Evolutionary conservation across 129 eudicot genomes (phyloP).

Genomic region (Calendula officinalis): DNA sequence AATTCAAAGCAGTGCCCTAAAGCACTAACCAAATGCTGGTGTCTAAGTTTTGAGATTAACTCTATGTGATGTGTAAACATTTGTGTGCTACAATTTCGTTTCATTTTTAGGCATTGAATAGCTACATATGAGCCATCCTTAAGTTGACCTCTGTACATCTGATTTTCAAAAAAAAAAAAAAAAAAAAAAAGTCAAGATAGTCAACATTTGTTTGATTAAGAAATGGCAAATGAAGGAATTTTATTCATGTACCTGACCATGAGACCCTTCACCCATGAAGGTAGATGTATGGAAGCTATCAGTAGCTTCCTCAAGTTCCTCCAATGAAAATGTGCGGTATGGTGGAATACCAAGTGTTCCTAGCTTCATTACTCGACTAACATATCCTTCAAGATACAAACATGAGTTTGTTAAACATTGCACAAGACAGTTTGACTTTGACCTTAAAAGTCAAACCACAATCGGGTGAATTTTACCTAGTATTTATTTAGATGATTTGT

Average conservation of each 20-base stretch:
- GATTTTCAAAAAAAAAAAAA: constrained; percentile 28
- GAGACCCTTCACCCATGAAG: constrained; percentile 70
- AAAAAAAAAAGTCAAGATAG: constrained; percentile 1
- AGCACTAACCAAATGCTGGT: constrained; percentile 77
- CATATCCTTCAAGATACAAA: constrained; percentile 52
- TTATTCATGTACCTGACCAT: constrained; percentile 63
- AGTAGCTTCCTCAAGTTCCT: constrained; percentile 86
- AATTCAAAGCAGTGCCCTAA: constrained; percentile 94
- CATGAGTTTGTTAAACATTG: constrained; percentile 6
- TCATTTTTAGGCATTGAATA: constrained; percentile 79
- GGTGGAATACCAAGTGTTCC: constrained; percentile 78
- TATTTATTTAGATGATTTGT: not conserved
- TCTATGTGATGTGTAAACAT: constrained; percentile 67
- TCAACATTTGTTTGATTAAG: not conserved
- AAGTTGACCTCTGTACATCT: constrained; percentile 78
- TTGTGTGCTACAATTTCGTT: constrained; percentile 53
- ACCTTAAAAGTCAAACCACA: constrained; percentile 13
- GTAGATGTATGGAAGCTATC: constrained; percentile 53
- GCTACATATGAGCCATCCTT: constrained; percentile 57
- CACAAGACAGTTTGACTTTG: constrained; percentile 15
- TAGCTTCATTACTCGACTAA: constrained; percentile 72
- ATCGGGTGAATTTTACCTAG: not conserved
- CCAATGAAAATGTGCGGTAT: constrained; percentile 62
- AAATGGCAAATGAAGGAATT: not conserved
- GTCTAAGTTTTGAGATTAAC: constrained; percentile 82